Evolutionary conservation across 257 asterid genomes (phyloP).

Genomic region (Coffea canephora): DNA sequence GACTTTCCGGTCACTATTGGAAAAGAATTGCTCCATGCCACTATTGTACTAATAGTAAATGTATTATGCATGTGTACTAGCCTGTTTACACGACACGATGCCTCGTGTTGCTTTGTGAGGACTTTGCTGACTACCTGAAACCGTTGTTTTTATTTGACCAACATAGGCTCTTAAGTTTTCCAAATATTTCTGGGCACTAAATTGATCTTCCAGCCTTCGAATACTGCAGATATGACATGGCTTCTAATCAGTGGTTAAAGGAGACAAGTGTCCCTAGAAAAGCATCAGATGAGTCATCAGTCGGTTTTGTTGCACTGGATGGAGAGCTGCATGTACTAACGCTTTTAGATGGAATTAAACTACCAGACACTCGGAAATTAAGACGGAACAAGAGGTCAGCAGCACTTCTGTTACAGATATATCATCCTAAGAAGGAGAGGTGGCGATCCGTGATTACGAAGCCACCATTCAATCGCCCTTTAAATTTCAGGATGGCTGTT

Average conservation of each 20-base stretch:
- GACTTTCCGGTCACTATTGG: neutral
- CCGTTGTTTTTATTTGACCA: neutral
- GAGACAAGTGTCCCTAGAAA: conserved; percentile 70
- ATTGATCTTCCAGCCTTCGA: neutral
- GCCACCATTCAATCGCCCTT: conserved; percentile 58
- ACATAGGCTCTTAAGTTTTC: neutral
- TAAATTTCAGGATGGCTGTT: conserved; percentile 69
- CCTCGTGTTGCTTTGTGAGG: neutral
- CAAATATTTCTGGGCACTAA: neutral
- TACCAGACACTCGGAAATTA: conserved; percentile 35
- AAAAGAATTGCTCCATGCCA: neutral
- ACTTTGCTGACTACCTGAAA: neutral
- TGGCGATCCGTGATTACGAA: conserved; percentile 65
- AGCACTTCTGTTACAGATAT: conserved; percentile 60
- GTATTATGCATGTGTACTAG: neutral
- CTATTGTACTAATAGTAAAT: neutral
- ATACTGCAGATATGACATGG: conserved; percentile 54
- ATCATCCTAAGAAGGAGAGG: conserved; percentile 57
- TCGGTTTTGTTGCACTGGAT: conserved; percentile 71
- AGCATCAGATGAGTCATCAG: conserved; percentile 46
- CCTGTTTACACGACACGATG: neutral
- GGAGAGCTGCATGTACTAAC: conserved; percentile 69
- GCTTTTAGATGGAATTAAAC: conserved; percentile 31
- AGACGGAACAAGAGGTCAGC: conserved; percentile 63
- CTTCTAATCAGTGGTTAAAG: conserved; percentile 60